Conservation (phyloP, 352 stramenopile species). For the Globisporangium radiosum region DNA sequence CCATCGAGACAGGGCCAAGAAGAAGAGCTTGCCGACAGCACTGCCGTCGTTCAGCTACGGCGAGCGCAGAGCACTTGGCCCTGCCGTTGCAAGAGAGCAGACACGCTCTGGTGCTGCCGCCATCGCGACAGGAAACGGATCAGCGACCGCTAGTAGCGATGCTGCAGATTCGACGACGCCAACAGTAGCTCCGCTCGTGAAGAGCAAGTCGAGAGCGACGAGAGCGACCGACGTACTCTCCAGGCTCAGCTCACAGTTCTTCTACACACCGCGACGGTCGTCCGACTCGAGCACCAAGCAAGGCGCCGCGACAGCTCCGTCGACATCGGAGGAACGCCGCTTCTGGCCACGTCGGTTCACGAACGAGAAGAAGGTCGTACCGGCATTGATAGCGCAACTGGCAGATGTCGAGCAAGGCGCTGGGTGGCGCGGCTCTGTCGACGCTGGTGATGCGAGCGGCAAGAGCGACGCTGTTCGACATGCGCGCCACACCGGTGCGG, state of each 20-base stretch:
- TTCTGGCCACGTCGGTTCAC: constrained; percentile 9
- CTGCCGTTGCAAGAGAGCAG: too few relatives aligned
- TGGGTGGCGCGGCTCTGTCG: background rate
- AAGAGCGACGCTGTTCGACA: constrained; percentile 9
- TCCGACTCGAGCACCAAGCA: background rate
- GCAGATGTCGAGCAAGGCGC: background rate
- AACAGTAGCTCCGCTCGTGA: background rate
- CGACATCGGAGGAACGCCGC: constrained; percentile 3
- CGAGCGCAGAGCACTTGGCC: background rate
- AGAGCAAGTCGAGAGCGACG: constrained; percentile 4
- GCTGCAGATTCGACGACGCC: background rate
- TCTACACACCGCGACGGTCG: background rate
- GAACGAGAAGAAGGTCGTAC: constrained; percentile 9
- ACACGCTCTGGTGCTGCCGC: background rate
- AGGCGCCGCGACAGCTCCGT: background rate
- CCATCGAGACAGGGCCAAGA: constrained; percentile 3
- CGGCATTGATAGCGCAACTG: background rate
- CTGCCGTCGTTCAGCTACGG: constrained; percentile 3
- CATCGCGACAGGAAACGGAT: background rate
- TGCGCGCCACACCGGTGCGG: background rate
- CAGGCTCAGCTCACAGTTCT: constrained; percentile 4
- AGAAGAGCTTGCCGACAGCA: background rate
- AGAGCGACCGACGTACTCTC: constrained; percentile 4
- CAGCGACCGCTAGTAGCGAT: background rate
- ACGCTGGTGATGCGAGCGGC: background rate